phyloP scores from a whole-genome alignment of 768 basidiomycete genomes.

The Sarcodon sp. region DNA sequence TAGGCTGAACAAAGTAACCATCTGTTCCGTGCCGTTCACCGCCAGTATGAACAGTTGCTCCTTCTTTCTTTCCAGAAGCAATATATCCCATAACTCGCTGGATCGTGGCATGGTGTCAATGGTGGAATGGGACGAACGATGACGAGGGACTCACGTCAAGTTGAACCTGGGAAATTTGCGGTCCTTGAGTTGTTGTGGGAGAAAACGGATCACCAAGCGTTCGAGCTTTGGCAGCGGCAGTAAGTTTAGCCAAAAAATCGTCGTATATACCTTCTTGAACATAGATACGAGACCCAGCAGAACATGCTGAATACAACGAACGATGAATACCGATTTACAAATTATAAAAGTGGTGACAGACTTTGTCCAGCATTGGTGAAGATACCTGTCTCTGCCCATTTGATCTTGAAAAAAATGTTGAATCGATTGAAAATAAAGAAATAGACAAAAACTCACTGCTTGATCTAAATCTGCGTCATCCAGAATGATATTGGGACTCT shows the following conservation, averaged over 20 bases:
- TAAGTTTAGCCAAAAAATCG: slow-evolving; percentile 43
- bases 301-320: slow-evolving; percentile 45
- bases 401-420: slow-evolving; percentile 14
- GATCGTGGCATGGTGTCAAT: neutral
- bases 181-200: slow-evolving; percentile 15
- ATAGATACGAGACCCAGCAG: slow-evolving; percentile 61
- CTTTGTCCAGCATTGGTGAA: slow-evolving; percentile 19
- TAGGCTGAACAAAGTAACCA: slow-evolving; percentile 55
- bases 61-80: slow-evolving; percentile 41
- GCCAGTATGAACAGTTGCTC: slow-evolving; percentile 45
- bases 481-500: slow-evolving; percentile 61
- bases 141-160: slow-evolving; percentile 45
- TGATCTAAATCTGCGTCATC: slow-evolving; percentile 63
- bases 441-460: slow-evolving; percentile 17
- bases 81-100: slow-evolving; percentile 54
- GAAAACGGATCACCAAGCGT: slow-evolving; percentile 53
- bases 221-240: slow-evolving; percentile 30
- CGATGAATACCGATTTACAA: neutral
- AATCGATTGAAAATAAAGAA: no score
- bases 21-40: slow-evolving; percentile 37
- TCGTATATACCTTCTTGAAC: slow-evolving; percentile 66
- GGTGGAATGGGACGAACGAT: no score
- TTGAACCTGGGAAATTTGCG: slow-evolving; percentile 57
- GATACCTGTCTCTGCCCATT: slow-evolving; percentile 61
- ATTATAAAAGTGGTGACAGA: neutral